Base-by-base conservation (phyloP, 2,329 filamentous ascomycete species). In the Lomentospora prolificans region DNA sequence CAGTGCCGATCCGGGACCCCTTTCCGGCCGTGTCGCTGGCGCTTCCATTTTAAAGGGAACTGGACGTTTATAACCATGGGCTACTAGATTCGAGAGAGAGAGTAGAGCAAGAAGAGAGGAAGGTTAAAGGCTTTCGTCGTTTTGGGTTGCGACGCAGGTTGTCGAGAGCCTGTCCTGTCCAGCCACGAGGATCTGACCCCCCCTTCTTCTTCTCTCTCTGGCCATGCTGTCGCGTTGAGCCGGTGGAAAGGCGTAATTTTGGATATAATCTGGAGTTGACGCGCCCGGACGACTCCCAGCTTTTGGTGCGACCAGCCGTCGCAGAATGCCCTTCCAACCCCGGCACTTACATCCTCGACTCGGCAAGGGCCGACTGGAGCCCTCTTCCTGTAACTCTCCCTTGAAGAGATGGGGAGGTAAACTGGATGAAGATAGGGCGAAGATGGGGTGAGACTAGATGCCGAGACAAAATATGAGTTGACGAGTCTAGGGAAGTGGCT, bases 1-100 rank as follows among this genome's bases (percentile, higher is more conserved):
- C 44, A 48, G 44, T 48, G 44, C 44, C 44, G 44, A 48, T 48
- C 44, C 44, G 44, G 44, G 44, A 22, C 22, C 44, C 44, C 22
- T 9, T 48, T 25, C 22, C 44, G 44, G 44, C 44, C 44, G 44
- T 48, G 44, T 46, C 17, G 22, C 41, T 24, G n/a, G 12, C n/a
- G n/a, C n/a, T 5, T 19, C 22, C 22, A 10, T 17, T 48, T 22
- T 33, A 33, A 33, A 12, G 30, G 30, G 30, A 33, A n/a, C n/a
- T n/a, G n/a, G n/a, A n/a, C n/a, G n/a, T n/a, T n/a, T n/a, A n/a
- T n/a, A n/a, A n/a, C n/a, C n/a, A n/a, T n/a, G n/a, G n/a, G n/a
- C n/a, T n/a, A n/a, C n/a, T n/a, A n/a, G n/a, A n/a, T n/a, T n/a
- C n/a, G n/a, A n/a, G n/a, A 6, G 30, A 33, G 30, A 33, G 30